Conservation (phyloP, 2,329 filamentous ascomycete species). For the Graphilbum ipis-grandicollis region DNA sequence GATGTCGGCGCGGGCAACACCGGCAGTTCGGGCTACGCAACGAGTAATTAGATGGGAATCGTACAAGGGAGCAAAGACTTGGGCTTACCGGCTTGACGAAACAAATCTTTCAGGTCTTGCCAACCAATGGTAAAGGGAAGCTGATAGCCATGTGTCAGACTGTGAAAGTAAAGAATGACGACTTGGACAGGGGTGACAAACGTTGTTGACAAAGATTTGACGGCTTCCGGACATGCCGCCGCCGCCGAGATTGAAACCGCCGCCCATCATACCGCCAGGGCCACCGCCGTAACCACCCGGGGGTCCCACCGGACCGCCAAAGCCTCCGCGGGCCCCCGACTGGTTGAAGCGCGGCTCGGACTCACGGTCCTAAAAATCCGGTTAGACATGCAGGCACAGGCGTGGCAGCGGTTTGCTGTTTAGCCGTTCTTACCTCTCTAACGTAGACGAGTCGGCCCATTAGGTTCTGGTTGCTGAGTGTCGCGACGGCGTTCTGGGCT, state of each 20-base stretch:
- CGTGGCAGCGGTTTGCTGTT: no score
- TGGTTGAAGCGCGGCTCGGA: slow-evolving; percentile 92
- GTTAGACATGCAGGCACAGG: no score
- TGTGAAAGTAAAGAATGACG: slow-evolving; percentile 5
- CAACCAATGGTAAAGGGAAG: slow-evolving; percentile 94
- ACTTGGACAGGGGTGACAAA: slow-evolving; percentile 59
- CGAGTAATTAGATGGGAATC: background rate
- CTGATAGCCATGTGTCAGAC: slow-evolving; percentile 24
- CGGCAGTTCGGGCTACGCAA: slow-evolving; percentile 42
- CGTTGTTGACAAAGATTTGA: slow-evolving; percentile 96
- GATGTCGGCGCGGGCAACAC: slow-evolving; percentile 87
- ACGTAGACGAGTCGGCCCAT: slow-evolving; percentile 99
- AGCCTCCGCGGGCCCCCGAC: slow-evolving; percentile 47
- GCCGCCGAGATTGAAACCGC: slow-evolving; percentile 39
- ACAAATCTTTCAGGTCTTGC: slow-evolving; percentile 98
- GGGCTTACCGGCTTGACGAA: slow-evolving; percentile 83
- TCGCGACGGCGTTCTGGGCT: slow-evolving; percentile 92
- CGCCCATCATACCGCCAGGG: slow-evolving; percentile 22
- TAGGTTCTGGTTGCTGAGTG: slow-evolving; percentile 96
- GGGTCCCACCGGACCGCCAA: slow-evolving; percentile 21
- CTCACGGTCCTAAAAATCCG: slow-evolving; percentile 65
- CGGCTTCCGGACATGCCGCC: slow-evolving; percentile 38
- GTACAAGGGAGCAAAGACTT: background rate
- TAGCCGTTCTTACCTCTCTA: slow-evolving; percentile 79
- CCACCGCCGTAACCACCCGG: slow-evolving; percentile 2